These are phyloP conservation scores for Microsporum canis DNA, from an alignment of 2,329 filamentous ascomycete species.

Conservation along the genomic window DNA sequence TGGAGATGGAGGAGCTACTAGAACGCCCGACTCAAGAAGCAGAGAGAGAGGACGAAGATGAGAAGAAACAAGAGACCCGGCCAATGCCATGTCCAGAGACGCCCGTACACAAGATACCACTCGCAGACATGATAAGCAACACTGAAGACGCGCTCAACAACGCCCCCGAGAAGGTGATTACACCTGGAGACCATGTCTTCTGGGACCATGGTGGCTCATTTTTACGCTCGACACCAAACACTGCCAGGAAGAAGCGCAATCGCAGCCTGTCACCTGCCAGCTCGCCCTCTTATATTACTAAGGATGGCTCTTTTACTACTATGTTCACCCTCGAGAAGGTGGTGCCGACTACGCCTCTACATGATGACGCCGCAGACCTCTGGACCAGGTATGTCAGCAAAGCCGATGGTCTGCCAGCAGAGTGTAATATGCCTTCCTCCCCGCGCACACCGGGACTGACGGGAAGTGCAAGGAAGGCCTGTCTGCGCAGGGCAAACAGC, in stretches of 20 bases:
- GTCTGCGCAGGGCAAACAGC: constrained; percentile 54
- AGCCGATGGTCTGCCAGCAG: constrained; percentile 32
- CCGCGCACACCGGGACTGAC: constrained; percentile 48
- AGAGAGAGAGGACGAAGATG: not conserved
- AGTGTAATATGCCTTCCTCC: constrained; percentile 52
- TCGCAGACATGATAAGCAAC: constrained; percentile 52
- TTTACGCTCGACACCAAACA: constrained; percentile 34
- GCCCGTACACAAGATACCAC: constrained; percentile 46
- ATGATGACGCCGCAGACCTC: constrained; percentile 61
- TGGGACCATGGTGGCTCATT: constrained; percentile 44
- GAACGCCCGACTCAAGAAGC: not conserved
- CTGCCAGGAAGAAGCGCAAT: constrained; percentile 51
- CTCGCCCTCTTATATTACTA: constrained; percentile 46
- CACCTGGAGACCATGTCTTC: constrained; percentile 50
- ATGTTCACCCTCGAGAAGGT: constrained; percentile 41
- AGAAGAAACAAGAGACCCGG: not conserved
- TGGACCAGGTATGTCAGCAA: constrained; percentile 63
- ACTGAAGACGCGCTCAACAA: constrained; percentile 44
- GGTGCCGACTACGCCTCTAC: constrained; percentile 51
- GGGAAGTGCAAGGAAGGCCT: constrained; percentile 34
- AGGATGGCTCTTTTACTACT: constrained; percentile 10
- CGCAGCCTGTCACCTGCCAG: constrained; percentile 62
- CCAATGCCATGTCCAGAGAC: constrained; percentile 42
- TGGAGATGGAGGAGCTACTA: not conserved
- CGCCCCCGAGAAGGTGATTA: constrained; percentile 37